phyloP scores from a whole-genome alignment of 2,329 filamentous ascomycete species.

The Drechslera avenae region DNA sequence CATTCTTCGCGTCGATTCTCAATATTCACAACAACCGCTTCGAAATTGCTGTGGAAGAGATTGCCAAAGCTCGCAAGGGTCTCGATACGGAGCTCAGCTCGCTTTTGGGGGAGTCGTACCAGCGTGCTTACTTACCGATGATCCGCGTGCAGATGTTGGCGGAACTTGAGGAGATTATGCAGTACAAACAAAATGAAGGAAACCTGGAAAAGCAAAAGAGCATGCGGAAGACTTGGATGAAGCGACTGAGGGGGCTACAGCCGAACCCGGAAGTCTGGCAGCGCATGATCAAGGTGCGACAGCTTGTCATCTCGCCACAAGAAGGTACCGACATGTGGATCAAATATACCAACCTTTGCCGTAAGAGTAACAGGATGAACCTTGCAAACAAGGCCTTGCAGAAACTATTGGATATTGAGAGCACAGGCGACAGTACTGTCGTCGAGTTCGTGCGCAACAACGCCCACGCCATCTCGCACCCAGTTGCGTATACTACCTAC shows the following conservation, averaged over 20 bases:
- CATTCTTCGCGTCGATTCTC: slow-evolving; percentile 96
- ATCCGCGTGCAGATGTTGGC: slow-evolving; percentile 99
- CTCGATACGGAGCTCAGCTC: slow-evolving; percentile 95
- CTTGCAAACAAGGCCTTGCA: slow-evolving; percentile 94
- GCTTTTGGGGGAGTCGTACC: slow-evolving; percentile 97
- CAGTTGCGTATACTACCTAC: slow-evolving; percentile 93
- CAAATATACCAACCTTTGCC: slow-evolving; percentile 97
- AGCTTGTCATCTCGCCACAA: slow-evolving; percentile 85
- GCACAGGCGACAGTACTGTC: slow-evolving; percentile 34
- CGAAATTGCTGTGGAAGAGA: slow-evolving; percentile 83
- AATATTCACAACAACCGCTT: slow-evolving; percentile 96
- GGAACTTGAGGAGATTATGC: slow-evolving; percentile 95
- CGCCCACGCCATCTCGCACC: slow-evolving; percentile 63
- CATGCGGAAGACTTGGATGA: slow-evolving; percentile 95
- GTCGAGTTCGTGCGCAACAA: slow-evolving; percentile 45
- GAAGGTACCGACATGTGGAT: slow-evolving; percentile 99
- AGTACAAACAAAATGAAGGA: slow-evolving; percentile 85
- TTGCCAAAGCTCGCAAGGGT: slow-evolving; percentile 89
- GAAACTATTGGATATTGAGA: slow-evolving; percentile 69
- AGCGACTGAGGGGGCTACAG: slow-evolving; percentile 89
- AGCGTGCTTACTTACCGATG: slow-evolving; percentile 95
- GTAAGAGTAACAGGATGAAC: slow-evolving; percentile 92
- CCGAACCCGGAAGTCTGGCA: slow-evolving; percentile 99
- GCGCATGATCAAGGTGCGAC: slow-evolving; percentile 92
- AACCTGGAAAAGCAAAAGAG: slow-evolving; percentile 87